phyloP scores from a whole-genome alignment of 345 rosid genomes.

The Brassica juncea region DNA sequence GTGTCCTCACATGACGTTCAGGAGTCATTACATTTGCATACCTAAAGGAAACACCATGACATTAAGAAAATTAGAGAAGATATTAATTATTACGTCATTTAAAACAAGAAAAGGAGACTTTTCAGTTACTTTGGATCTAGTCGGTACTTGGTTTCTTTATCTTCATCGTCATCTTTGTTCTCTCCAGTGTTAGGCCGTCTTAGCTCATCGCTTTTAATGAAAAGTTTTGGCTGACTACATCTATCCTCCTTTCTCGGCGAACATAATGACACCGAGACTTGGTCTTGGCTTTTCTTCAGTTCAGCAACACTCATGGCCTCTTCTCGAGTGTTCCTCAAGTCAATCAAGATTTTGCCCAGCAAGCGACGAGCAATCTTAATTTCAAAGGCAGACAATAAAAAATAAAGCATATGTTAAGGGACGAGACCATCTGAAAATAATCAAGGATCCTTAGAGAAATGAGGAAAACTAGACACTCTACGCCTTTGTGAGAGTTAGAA shows the following conservation, averaged over 20 bases:
- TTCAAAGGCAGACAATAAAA: neutral
- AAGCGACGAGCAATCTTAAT: constrained; percentile 85
- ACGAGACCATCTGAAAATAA: neutral
- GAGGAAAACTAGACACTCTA: neutral
- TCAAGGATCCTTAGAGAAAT: neutral
- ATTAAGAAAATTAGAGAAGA: constrained; percentile 17
- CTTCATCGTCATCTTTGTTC: constrained; percentile 90
- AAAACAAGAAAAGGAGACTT: neutral
- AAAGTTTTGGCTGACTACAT: constrained; percentile 56
- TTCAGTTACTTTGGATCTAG: constrained; percentile 81
- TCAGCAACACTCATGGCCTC: constrained; percentile 94
- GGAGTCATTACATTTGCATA: constrained; percentile 99
- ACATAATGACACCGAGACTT: constrained; percentile 44
- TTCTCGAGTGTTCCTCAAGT: constrained; percentile 94
- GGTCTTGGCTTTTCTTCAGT: constrained; percentile 73
- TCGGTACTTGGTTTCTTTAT: constrained; percentile 92
- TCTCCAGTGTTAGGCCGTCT: constrained; percentile 74
- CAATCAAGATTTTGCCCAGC: constrained; percentile 96
- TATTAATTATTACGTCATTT: neutral
- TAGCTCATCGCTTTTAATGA: constrained; percentile 56
- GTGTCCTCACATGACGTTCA: constrained; percentile 95
- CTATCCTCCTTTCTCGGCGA: constrained; percentile 55
- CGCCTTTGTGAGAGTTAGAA: constrained; percentile 4
- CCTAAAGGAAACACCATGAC: constrained; percentile 44
- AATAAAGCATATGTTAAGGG: neutral